A percentile compares a stretch with the other conserved stretches of the same genome.
Evolutionary conservation across 192 early-diverging fungal species (phyloP).

Genomic region (Kappamyces sp.): DNA sequence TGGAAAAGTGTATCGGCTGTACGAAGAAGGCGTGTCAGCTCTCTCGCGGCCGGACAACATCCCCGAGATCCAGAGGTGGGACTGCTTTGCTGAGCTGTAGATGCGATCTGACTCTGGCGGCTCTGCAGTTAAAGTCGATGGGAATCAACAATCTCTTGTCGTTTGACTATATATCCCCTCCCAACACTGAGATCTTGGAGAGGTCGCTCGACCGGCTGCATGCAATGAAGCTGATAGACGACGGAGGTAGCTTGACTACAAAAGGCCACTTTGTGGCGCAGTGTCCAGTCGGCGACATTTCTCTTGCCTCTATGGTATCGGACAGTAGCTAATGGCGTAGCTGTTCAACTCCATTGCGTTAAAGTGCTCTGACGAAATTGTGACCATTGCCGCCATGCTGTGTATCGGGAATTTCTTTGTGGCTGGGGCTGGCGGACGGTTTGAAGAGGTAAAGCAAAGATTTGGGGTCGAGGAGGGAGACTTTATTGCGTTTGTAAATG

Average conservation of each 20-base stretch:
- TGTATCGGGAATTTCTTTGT: conserved; percentile 33
- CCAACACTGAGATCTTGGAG: conserved; percentile 64
- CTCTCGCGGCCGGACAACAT: conserved; percentile 21
- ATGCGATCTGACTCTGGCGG: conserved; percentile 59
- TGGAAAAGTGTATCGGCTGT: conserved; percentile 49
- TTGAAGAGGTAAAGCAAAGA: conserved; percentile 55
- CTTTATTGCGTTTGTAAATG: conserved; percentile 48
- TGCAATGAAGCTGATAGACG: conserved; percentile 66
- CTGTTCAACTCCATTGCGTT: conserved; percentile 56
- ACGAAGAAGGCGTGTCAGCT: conserved; percentile 36
- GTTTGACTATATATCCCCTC: conserved; percentile 73
- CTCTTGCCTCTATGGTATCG: background rate
- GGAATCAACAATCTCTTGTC: conserved; percentile 75
- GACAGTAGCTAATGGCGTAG: conserved; percentile 14
- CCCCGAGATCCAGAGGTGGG: conserved; percentile 51
- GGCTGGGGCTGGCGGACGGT: conserved; percentile 21
- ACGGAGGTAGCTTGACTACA: conserved; percentile 66
- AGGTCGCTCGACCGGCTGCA: conserved; percentile 64
- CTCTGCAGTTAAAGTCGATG: conserved; percentile 71
- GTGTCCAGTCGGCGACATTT: conserved; percentile 53
- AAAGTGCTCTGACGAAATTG: conserved; percentile 64
- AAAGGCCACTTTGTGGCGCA: conserved; percentile 70
- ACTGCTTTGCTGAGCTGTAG: conserved; percentile 18
- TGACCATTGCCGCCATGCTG: conserved; percentile 75
- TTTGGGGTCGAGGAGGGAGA: conserved; percentile 76